These are phyloP conservation scores for Lachnellula subtilissima DNA, from an alignment of 2,329 filamentous ascomycete genomes.

Conservation along the genomic window DNA sequence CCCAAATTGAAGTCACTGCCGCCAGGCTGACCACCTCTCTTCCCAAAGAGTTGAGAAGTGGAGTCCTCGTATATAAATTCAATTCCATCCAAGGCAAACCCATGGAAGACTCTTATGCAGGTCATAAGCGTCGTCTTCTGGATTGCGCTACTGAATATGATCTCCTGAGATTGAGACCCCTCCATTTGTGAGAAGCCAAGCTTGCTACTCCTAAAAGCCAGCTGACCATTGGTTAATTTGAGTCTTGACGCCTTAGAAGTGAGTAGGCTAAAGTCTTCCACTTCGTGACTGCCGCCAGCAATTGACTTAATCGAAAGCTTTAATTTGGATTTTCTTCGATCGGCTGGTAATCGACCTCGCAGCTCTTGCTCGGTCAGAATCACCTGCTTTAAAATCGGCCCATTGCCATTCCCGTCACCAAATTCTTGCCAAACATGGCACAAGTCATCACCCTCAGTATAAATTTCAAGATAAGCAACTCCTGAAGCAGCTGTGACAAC, in stretches of 20 bases:
- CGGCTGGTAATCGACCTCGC: constrained; percentile 64
- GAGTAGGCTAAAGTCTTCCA: constrained; percentile 71
- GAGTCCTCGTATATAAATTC: constrained; percentile 92
- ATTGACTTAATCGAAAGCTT: constrained; percentile 71
- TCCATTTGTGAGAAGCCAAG: constrained; percentile 69
- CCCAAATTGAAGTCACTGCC: constrained; percentile 74
- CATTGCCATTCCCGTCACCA: constrained; percentile 53
- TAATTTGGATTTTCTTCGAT: constrained; percentile 66
- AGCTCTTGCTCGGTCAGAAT: constrained; percentile 71
- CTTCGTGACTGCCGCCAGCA: constrained; percentile 65
- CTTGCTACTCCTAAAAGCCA: constrained; percentile 70
- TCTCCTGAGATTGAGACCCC: constrained; percentile 63
- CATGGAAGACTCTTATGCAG: constrained; percentile 71
- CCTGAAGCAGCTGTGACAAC: constrained; percentile 76
- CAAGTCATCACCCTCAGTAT: constrained; percentile 70
- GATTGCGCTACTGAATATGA: constrained; percentile 67
- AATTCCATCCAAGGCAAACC: constrained; percentile 72
- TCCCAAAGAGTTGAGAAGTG: constrained; percentile 81
- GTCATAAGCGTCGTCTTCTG: constrained; percentile 69
- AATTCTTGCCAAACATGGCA: constrained; percentile 83
- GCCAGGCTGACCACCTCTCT: constrained; percentile 63
- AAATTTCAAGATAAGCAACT: constrained; percentile 81
- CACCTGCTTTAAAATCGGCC: constrained; percentile 64
- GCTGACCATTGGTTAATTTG: constrained; percentile 69
- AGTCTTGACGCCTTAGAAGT: constrained; percentile 65